phyloP scores from a whole-genome alignment of 331 rosid species.

The Quercus lobata region DNA sequence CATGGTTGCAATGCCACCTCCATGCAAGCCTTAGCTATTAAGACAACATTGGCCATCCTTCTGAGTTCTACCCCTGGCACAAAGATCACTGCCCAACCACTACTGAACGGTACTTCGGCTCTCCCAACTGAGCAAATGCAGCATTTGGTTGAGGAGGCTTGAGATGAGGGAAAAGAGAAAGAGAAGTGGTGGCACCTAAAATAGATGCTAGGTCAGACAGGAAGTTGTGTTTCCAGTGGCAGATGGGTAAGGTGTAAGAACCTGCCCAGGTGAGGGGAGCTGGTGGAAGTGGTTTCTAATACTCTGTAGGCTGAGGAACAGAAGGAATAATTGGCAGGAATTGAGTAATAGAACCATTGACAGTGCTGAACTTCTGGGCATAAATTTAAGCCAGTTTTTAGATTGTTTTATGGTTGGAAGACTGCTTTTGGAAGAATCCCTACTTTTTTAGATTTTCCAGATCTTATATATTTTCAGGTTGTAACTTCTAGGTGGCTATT shows the following conservation, averaged over 20 bases:
- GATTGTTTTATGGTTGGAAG: not conserved
- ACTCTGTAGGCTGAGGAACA: not conserved
- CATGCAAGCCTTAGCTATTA: not conserved
- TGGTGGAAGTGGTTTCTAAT: not conserved
- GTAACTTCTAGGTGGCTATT: not conserved
- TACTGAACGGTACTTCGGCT: not conserved
- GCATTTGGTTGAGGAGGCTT: not conserved
- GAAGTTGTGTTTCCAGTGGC: not conserved
- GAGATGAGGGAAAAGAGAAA: not conserved
- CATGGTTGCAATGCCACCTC: not conserved
- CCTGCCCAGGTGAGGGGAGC: not conserved
- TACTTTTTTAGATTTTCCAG: not conserved
- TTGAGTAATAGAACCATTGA: not conserved
- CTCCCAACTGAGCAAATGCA: not conserved
- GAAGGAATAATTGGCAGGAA: not conserved
- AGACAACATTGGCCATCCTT: not conserved
- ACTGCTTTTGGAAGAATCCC: not conserved
- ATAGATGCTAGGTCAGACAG: not conserved
- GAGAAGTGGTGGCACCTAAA: not conserved
- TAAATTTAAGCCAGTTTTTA: not conserved
- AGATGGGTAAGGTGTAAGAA: not conserved
- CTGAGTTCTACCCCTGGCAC: not conserved
- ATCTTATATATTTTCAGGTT: not conserved
- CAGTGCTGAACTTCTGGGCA: not conserved
- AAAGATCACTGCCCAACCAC: not conserved